phyloP scores from a whole-genome alignment of 805 yeast species.

The Saturnispora saitoi region DNA sequence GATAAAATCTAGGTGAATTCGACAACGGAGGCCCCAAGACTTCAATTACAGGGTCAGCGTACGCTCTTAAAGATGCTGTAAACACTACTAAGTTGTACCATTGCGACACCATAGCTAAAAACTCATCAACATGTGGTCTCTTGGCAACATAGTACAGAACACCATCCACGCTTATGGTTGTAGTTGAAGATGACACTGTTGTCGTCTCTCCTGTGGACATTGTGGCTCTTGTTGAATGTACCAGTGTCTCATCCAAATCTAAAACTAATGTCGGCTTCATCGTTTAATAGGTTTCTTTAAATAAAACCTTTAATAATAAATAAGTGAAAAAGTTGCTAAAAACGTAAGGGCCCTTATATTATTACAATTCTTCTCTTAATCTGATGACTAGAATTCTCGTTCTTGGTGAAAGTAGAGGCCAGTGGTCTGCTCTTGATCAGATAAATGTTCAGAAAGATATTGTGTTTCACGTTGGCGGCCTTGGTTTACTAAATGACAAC shows the following conservation, averaged over 20 bases:
- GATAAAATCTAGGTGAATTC: slow-evolving; percentile 52
- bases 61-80: slow-evolving; percentile 90
- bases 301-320: no score
- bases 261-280: slow-evolving; percentile 49
- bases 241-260: slow-evolving; percentile 90
- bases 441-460: neutral
- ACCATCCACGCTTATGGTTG: slow-evolving; percentile 3
- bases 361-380: slow-evolving; percentile 17
- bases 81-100: slow-evolving; percentile 90
- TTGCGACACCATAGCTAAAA: slow-evolving; percentile 63
- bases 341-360: neutral
- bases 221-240: slow-evolving; percentile 51
- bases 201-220: neutral
- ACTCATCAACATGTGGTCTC: slow-evolving; percentile 84
- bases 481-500: neutral
- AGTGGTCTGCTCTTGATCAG: slow-evolving; percentile 2
- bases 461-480: slow-evolving; percentile 3
- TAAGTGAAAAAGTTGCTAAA: neutral
- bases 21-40: slow-evolving; percentile 33
- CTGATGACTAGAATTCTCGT: neutral
- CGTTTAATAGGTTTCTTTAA: no score
- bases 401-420: slow-evolving; percentile 3
- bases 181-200: neutral
- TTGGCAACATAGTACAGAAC: slow-evolving; percentile 77
- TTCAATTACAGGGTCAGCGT: slow-evolving; percentile 95